Base-by-base conservation (phyloP, 441 rosid species). In the California macrophylla region DNA sequence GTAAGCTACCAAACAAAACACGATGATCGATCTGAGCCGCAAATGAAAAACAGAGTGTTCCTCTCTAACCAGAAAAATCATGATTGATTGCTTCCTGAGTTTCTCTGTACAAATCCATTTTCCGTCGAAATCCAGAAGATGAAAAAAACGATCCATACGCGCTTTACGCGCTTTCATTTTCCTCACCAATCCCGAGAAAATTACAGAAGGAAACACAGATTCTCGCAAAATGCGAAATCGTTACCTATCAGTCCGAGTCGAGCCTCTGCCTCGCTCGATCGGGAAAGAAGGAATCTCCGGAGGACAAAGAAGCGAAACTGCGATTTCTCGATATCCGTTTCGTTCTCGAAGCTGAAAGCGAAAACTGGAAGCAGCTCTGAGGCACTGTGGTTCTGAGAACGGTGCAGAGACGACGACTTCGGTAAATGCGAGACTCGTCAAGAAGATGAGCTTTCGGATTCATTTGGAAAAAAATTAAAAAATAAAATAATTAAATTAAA, bases 51-150 rank as follows among this genome's bases (percentile, higher is more conserved):
- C 72, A 70, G 18, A 28, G 69, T 20, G 86, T 70, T 75, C 72
- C 77, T 64, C 85, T 77, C 75, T 64, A 68, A 79, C 73, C 82
- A 74, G 89, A 69, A 75, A 66, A 65, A 34, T 69, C 72, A 77
- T 69, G 47, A 40, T 40, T n/a, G 32, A 70, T 74, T 68, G 70
- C 72, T 64, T 66, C 29, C n/a, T n/a, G n/a, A n/a, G n/a, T n/a
- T n/a, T n/a, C 66, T 66, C n/a, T 1, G 47, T 40, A 40, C 1
- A 7, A 54, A 18, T 7, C 61, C 0, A n/a, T n/a, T 16, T 42
- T 10, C 52, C 52, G 52, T 15, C 6, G 6, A 47, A 47, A 47
- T 15, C 18, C 6, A 15, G 20, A 45, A 45, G 18, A n/a, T 1
- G 3, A 6, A 5, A 50, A 52, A 52, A 52, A 5, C 61, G 23